Conservation (phyloP, 129 eudicot species). For the Mikania micrantha region DNA sequence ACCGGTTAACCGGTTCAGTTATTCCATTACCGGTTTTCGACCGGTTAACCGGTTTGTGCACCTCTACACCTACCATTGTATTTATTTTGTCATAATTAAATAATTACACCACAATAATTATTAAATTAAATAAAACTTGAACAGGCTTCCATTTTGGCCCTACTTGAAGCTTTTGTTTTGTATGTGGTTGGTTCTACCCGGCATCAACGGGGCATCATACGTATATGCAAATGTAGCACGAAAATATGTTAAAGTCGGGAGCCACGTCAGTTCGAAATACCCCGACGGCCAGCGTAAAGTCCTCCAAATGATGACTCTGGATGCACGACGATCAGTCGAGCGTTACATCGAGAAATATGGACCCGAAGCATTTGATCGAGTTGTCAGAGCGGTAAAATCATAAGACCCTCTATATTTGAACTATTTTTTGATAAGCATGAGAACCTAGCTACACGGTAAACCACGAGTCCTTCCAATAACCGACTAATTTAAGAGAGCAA, state of each 20-base stretch:
- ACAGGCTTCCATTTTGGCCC: constrained; percentile 95
- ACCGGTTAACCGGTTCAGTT: too few species aligned
- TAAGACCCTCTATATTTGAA: background rate
- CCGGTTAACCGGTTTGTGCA: too few species aligned
- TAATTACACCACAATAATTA: too few species aligned
- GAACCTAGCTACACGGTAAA: too few species aligned
- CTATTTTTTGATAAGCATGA: background rate
- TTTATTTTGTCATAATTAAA: too few species aligned
- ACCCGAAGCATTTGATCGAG: constrained; percentile 84
- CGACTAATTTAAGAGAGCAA: too few species aligned
- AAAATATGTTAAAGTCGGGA: constrained; percentile 64
- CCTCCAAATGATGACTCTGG: constrained; percentile 96
- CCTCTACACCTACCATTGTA: too few species aligned
- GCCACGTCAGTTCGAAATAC: constrained; percentile 49
- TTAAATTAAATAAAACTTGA: too few species aligned
- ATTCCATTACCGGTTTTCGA: too few species aligned
- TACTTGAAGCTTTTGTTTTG: constrained; percentile 81
- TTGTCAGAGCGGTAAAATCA: constrained; percentile 68
- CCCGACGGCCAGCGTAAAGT: constrained; percentile 76
- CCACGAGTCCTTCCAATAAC: too few species aligned
- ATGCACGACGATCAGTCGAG: constrained; percentile 84
- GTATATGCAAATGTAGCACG: constrained; percentile 68
- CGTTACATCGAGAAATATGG: constrained; percentile 79
- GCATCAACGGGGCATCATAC: constrained; percentile 91
- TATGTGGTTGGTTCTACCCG: constrained; percentile 90